phyloP scores from a whole-genome alignment of 306 rosid species.

The Abrus pulchellus region DNA sequence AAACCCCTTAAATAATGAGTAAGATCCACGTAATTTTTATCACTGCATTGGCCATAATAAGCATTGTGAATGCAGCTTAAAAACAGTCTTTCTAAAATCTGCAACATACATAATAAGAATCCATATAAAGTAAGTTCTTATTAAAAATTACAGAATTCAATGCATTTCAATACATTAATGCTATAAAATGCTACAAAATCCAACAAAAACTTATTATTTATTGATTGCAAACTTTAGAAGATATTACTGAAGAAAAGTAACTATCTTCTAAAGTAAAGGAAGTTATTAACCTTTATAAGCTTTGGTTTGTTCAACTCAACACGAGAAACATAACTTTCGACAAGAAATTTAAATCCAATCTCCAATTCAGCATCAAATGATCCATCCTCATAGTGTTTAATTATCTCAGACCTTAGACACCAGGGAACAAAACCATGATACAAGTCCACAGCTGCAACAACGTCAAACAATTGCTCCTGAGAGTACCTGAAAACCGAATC shows the following conservation, averaged over 20 bases:
- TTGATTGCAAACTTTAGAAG: neutral
- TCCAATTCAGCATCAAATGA: constrained; percentile 97
- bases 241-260: neutral
- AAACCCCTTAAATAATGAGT: too few species aligned
- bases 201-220: too few species aligned
- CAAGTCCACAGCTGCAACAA: constrained; percentile 92
- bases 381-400: constrained; percentile 74
- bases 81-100: too few species aligned
- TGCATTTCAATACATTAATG: too few species aligned
- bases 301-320: constrained; percentile 79
- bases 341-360: constrained; percentile 94
- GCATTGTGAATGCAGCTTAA: too few species aligned
- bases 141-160: too few species aligned
- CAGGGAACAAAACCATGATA: constrained; percentile 97
- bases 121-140: too few species aligned
- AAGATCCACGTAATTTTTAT: too few species aligned
- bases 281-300: constrained; percentile 70
- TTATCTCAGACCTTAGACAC: constrained; percentile 86
- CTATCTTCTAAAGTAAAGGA: neutral
- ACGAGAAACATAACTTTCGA: constrained; percentile 90
- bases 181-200: too few species aligned
- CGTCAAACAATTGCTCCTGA: constrained; percentile 88
- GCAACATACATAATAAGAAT: too few species aligned
- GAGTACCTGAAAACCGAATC: constrained; percentile 71
- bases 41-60: too few species aligned